Percentiles rank a stretch among this genome's conserved stretches.
phyloP scores from a whole-genome alignment of 495 filamentous ascomycete species.

The Cairneyella variabilis region DNA sequence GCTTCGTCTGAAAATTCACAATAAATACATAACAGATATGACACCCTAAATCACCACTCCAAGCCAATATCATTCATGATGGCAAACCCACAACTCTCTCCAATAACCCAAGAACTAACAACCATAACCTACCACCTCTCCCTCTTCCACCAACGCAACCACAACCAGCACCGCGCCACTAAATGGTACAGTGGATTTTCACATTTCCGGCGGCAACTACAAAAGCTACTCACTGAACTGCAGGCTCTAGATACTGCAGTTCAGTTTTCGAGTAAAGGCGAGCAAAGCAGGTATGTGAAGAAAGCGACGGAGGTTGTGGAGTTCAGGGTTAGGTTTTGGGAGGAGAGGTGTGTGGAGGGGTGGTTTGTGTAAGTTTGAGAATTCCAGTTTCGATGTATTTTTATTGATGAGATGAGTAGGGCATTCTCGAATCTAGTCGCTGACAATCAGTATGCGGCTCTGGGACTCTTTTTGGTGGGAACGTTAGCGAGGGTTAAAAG shows the following conservation, averaged over 20 bases:
- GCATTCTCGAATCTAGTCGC: conserved; percentile 68
- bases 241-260: conserved; percentile 20
- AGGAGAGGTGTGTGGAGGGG: conserved; percentile 21
- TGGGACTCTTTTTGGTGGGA: conserved; percentile 74
- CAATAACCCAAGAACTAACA: neutral
- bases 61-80: too few relatives aligned
- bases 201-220: conserved; percentile 58
- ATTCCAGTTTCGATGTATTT: conserved; percentile 2
- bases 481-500: conserved; percentile 56
- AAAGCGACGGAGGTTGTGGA: conserved; percentile 18
- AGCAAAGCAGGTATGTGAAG: conserved; percentile 8
- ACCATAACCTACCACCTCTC: conserved; percentile 46
- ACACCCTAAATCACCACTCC: too few relatives aligned
- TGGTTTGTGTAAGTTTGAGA: conserved; percentile 17
- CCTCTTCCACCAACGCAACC: conserved; percentile 71
- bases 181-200: conserved; percentile 73
- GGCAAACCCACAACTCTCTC: neutral
- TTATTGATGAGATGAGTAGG: conserved; percentile 1
- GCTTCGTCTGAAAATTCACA: too few relatives aligned
- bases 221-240: conserved; percentile 45
- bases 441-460: conserved; percentile 68
- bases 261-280: neutral
- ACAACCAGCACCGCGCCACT: conserved; percentile 69
- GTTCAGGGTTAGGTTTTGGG: conserved; percentile 19
- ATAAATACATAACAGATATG: too few relatives aligned